phyloP scores from a whole-genome alignment of 257 asterid species.

The Solanum arcanum region DNA sequence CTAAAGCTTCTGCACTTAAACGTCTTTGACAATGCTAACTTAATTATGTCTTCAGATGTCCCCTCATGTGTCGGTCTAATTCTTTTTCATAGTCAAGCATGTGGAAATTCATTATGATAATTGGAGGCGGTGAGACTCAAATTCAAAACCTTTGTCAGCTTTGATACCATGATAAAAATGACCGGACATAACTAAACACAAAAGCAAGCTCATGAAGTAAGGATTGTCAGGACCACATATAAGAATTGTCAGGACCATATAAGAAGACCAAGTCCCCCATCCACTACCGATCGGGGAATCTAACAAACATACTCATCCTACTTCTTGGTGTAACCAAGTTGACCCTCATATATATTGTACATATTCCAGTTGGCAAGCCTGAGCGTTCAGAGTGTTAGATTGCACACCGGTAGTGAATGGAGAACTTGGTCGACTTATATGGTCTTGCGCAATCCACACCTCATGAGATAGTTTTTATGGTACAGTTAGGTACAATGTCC shows the following conservation, averaged over 20 bases:
- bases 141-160: neutral
- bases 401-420: neutral
- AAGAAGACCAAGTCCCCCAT: neutral
- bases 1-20: neutral
- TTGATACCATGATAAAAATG: neutral
- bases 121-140: neutral
- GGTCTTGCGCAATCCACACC: neutral
- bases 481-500: neutral
- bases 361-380: neutral
- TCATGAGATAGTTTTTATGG: neutral
- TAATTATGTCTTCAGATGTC: neutral
- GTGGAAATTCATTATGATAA: neutral
- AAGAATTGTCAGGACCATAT: neutral
- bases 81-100: neutral
- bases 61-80: neutral
- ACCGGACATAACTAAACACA: too few relatives aligned
- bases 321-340: neutral
- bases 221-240: neutral
- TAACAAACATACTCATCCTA: neutral
- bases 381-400: neutral
- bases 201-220: neutral
- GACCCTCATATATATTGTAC: neutral
- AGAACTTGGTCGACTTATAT: neutral
- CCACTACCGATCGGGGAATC: neutral
- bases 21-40: neutral